These are phyloP conservation scores for Thermoascus crustaceus DNA, from an alignment of 2,329 filamentous ascomycete genomes.

Conservation along the genomic window DNA sequence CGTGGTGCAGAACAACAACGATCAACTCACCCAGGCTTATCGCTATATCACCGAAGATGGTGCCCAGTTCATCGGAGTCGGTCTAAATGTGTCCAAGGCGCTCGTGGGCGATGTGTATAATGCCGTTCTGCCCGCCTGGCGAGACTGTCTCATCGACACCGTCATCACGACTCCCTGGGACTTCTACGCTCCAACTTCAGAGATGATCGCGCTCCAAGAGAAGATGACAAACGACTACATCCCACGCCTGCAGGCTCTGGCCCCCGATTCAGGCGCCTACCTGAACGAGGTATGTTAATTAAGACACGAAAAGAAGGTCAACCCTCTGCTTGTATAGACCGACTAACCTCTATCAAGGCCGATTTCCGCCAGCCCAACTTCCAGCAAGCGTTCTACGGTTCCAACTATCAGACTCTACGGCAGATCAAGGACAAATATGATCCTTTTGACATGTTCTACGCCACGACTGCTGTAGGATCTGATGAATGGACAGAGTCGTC, in stretches of 20 bases:
- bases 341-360: too few relatives aligned
- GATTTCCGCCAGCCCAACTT: conserved; percentile 35
- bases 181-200: conserved; percentile 28
- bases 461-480: conserved; percentile 30
- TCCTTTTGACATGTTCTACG: conserved; percentile 34
- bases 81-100: conserved; percentile 28
- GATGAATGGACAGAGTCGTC: conserved; percentile 24
- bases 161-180: conserved; percentile 31
- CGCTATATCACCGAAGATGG: conserved; percentile 28
- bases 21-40: conserved; percentile 19
- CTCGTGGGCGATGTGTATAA: conserved; percentile 28
- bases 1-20: conserved; percentile 15
- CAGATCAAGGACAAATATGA: conserved; percentile 37
- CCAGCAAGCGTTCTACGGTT: conserved; percentile 35
- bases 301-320: neutral
- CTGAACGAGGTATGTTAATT: conserved; percentile 25
- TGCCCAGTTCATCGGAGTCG: conserved; percentile 30
- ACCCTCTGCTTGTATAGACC: conserved; percentile 1
- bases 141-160: conserved; percentile 27
- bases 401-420: conserved; percentile 30
- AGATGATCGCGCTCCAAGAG: conserved; percentile 29
- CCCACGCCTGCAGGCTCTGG: conserved; percentile 31
- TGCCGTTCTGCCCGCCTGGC: conserved; percentile 33
- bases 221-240: conserved; percentile 34
- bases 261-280: conserved; percentile 33